Evolutionary conservation across 192 early-diverging fungal species (phyloP).

Genomic region (Podila horticola): DNA sequence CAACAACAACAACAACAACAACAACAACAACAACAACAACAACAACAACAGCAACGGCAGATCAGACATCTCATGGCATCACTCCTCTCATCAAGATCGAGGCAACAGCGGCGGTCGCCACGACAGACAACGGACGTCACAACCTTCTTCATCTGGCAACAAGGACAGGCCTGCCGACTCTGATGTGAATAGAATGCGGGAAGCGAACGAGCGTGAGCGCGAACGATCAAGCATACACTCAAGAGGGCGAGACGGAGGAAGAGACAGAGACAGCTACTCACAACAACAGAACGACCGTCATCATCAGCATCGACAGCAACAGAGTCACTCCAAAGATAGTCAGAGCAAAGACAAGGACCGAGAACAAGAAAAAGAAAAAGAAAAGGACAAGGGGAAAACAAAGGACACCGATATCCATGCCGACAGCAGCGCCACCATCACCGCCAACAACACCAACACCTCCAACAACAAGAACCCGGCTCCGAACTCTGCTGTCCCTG

Average conservation of each 20-base stretch:
- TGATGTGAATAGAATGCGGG: neutral
- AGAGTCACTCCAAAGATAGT: neutral
- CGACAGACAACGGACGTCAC: neutral
- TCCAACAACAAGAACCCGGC: slow-evolving; percentile 7
- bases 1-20: too few relatives aligned
- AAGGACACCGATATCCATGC: neutral
- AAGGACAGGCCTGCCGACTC: neutral
- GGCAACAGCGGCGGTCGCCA: neutral
- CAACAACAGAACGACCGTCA: neutral
- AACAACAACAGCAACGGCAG: neutral
- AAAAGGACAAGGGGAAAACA: slow-evolving; percentile 11
- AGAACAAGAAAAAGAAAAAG: neutral
- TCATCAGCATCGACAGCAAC: neutral
- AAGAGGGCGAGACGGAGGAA: neutral
- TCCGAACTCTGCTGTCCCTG: slow-evolving; percentile 5
- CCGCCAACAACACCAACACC: neutral
- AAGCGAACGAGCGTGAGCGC: neutral
- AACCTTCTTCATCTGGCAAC: neutral
- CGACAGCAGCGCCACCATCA: neutral
- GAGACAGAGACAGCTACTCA: slow-evolving; percentile 9
- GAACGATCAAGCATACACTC: neutral
- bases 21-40: too few relatives aligned
- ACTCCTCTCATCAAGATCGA: neutral
- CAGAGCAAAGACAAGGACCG: neutral
- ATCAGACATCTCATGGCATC: neutral